Conservation (phyloP, 2,329 filamentous ascomycete species). For the Penicillium concentricum region DNA sequence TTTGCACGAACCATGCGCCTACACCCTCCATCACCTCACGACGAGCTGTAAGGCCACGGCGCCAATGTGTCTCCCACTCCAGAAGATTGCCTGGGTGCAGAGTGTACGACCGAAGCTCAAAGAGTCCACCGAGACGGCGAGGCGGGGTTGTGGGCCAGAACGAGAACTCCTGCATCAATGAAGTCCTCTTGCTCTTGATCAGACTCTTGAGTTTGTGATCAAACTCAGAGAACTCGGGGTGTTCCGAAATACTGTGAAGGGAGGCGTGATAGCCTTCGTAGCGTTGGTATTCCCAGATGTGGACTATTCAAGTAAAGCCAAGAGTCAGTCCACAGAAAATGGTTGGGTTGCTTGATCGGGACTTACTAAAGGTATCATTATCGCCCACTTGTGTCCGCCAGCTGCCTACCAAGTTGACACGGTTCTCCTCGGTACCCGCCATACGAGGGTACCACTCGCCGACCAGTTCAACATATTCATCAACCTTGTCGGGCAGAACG, state of each 20-base stretch:
- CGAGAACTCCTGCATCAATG: constrained; percentile 98
- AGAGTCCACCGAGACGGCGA: constrained; percentile 83
- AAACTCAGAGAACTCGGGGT: constrained; percentile 81
- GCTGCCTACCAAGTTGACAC: constrained; percentile 93
- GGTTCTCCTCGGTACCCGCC: constrained; percentile 80
- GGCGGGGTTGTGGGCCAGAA: constrained; percentile 98
- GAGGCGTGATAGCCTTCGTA: constrained; percentile 96
- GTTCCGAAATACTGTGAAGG: constrained; percentile 75
- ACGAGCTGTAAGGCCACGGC: constrained; percentile 82
- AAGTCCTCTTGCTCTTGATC: constrained; percentile 79
- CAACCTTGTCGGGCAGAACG: constrained; percentile 91
- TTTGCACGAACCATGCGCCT: constrained; percentile 97
- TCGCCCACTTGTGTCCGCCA: constrained; percentile 98
- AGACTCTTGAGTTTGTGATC: constrained; percentile 81
- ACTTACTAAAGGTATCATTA: constrained; percentile 86
- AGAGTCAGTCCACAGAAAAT: constrained; percentile 21
- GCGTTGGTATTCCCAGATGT: constrained; percentile 99
- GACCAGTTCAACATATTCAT: constrained; percentile 88
- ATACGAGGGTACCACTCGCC: constrained; percentile 90
- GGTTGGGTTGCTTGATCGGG: neutral
- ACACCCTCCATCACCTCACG: constrained; percentile 98
- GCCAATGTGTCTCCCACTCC: constrained; percentile 99
- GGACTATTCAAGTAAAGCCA: constrained; percentile 61
- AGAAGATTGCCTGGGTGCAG: constrained; percentile 92
- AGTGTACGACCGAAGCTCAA: constrained; percentile 95